Evolutionary conservation across 225 moss, liverwort and hornwort genomes (phyloP).

Genomic region (Pseudisothecium myosuroides): DNA sequence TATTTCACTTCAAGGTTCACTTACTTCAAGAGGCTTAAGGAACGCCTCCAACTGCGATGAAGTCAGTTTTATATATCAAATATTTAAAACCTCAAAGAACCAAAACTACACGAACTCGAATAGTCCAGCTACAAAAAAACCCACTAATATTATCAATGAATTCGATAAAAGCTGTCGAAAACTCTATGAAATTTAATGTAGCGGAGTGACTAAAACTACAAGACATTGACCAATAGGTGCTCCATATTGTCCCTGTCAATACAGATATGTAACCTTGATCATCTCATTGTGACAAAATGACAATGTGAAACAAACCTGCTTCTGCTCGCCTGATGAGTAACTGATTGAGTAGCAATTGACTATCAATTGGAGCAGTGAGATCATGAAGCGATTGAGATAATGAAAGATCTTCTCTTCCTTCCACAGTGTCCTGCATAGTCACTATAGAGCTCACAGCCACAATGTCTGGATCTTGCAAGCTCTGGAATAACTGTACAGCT

Average conservation of each 20-base stretch:
- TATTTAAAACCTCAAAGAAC: not conserved
- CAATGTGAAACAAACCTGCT: slow-evolving; percentile 42
- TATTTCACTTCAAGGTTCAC: not conserved
- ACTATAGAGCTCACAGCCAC: slow-evolving; percentile 54
- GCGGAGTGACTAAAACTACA: not conserved
- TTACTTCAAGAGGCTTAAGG: not conserved
- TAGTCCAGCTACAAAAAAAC: not conserved
- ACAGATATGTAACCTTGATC: not conserved
- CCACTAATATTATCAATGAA: not conserved
- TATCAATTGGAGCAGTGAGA: slow-evolving; percentile 14
- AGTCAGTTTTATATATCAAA: not conserved
- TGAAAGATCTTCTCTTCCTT: slow-evolving; percentile 13
- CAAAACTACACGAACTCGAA: not conserved
- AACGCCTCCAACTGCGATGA: not conserved
- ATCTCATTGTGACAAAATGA: not conserved
- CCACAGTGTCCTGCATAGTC: slow-evolving; percentile 30
- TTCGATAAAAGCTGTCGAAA: not conserved
- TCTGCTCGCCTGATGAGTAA: slow-evolving; percentile 56
- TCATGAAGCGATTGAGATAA: slow-evolving; percentile 22
- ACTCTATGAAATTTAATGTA: not conserved
- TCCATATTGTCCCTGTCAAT: not conserved
- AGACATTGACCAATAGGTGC: not conserved
- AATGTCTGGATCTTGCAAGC: slow-evolving; percentile 53
- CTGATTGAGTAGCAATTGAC: slow-evolving; percentile 47
- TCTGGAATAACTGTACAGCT: slow-evolving; percentile 53